These are phyloP conservation scores for Lyophyllum semitale DNA, from an alignment of 768 basidiomycete species.

Conservation along the genomic window DNA sequence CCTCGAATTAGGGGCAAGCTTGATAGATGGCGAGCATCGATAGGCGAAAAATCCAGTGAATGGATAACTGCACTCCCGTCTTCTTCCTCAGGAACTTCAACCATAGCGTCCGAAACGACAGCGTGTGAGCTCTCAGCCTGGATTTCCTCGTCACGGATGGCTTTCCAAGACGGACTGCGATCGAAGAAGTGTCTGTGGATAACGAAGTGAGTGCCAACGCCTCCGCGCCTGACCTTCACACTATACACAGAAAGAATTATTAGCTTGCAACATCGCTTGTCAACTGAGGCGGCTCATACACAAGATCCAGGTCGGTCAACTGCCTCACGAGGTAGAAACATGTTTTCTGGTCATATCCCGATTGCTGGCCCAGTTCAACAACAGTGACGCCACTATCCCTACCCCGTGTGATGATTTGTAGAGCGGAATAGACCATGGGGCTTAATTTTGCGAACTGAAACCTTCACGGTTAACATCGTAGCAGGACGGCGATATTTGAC, in stretches of 20 bases:
- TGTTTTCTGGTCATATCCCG: constrained; percentile 87
- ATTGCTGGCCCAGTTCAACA: constrained; percentile 73
- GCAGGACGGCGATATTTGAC: background rate
- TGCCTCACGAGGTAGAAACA: constrained; percentile 86
- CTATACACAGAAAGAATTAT: constrained; percentile 32
- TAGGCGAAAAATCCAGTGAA: constrained; percentile 62
- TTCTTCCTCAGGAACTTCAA: constrained; percentile 32
- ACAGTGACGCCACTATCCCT: constrained; percentile 78
- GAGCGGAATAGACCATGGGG: constrained; percentile 80
- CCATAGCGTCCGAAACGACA: constrained; percentile 8
- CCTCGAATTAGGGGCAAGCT: constrained; percentile 72
- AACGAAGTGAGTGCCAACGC: constrained; percentile 74
- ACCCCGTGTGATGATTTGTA: constrained; percentile 84
- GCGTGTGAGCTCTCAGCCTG: constrained; percentile 40
- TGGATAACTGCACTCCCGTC: constrained; percentile 32
- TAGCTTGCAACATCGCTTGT: background rate
- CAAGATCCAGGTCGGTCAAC: constrained; percentile 68
- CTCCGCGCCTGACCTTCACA: constrained; percentile 76
- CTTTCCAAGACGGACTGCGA: constrained; percentile 72
- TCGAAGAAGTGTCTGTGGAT: constrained; percentile 88
- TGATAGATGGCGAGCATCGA: constrained; percentile 77
- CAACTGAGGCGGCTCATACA: constrained; percentile 46
- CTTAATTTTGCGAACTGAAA: constrained; percentile 75
- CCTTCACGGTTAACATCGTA: constrained; percentile 7
- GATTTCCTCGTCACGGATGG: constrained; percentile 70